Evolutionary conservation across 2,329 filamentous ascomycete genomes (phyloP).

Genomic region (Trichophyton mentagrophytes): DNA sequence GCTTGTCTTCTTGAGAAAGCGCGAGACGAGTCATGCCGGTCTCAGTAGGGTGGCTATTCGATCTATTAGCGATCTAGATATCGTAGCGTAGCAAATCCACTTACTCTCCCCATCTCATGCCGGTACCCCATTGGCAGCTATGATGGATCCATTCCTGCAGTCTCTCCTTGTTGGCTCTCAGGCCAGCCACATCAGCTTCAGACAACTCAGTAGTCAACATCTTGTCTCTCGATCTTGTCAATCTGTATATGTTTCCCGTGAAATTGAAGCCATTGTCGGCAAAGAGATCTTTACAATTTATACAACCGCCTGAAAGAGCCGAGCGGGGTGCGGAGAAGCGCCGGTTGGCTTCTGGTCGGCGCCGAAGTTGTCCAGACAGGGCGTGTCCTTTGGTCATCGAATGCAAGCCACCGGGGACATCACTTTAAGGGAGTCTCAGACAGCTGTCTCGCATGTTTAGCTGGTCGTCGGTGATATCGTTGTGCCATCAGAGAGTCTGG

Average conservation of each 20-base stretch:
- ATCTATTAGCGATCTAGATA: background rate
- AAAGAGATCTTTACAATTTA: constrained; percentile 5
- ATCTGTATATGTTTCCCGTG: background rate
- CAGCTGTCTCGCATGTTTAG: too few relatives aligned
- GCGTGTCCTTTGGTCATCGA: background rate
- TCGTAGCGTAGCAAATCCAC: constrained; percentile 18
- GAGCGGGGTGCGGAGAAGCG: constrained; percentile 8
- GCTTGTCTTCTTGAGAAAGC: constrained; percentile 57
- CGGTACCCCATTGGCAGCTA: constrained; percentile 54
- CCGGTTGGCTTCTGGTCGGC: background rate
- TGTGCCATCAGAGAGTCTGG: too few relatives aligned
- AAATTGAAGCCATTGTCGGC: too few relatives aligned
- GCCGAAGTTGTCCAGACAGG: background rate
- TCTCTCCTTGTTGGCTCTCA: constrained; percentile 47
- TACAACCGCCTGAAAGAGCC: background rate
- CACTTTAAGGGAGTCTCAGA: too few relatives aligned
- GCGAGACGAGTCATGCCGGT: constrained; percentile 67
- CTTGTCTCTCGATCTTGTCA: constrained; percentile 5
- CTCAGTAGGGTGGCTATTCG: constrained; percentile 38
- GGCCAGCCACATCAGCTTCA: constrained; percentile 37
- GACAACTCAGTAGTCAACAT: constrained; percentile 35
- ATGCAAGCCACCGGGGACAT: too few relatives aligned
- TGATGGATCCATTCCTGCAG: constrained; percentile 52
- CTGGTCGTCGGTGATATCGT: too few relatives aligned
- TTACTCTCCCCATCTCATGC: constrained; percentile 55